Percentiles rank a stretch among this genome's conserved stretches.
Evolutionary conservation across 73 alveolate species (phyloP).

Genomic region (Tetrahymena elliotti): DNA sequence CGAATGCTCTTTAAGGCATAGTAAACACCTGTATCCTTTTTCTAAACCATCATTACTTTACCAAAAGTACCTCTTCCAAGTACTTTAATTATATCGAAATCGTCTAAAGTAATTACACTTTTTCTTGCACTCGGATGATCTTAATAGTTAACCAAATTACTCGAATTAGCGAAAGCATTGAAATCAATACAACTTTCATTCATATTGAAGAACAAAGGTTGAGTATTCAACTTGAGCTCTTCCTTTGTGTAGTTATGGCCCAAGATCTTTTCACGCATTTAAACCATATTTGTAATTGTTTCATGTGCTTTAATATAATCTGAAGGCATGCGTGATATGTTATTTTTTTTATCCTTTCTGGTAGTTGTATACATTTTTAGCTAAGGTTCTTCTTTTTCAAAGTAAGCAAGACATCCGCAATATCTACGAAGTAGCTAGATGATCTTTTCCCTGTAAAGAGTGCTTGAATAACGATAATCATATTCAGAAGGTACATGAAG

Average conservation of each 20-base stretch:
- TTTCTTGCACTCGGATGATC: neutral
- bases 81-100: slow-evolving; percentile 67
- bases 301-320: slow-evolving; percentile 1
- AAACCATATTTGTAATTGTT: neutral
- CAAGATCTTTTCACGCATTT: slow-evolving; percentile 4
- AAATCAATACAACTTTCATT: neutral
- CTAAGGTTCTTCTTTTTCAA: slow-evolving; percentile 12
- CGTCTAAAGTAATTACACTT: slow-evolving; percentile 36
- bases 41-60: slow-evolving; percentile 76
- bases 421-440: neutral
- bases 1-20: slow-evolving; percentile 30
- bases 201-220: neutral
- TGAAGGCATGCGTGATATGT: slow-evolving; percentile 9
- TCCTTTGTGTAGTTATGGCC: neutral
- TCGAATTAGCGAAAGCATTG: neutral
- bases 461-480: slow-evolving; percentile 30
- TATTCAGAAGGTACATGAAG: slow-evolving; percentile 33
- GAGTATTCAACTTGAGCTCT: slow-evolving; percentile 1
- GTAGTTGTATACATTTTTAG: slow-evolving; percentile 10
- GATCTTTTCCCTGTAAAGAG: neutral
- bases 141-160: neutral
- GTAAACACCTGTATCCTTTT: slow-evolving; percentile 28
- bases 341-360: slow-evolving; percentile 27
- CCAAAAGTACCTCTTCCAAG: slow-evolving; percentile 94
- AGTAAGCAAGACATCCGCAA: slow-evolving; percentile 6